Base-by-base conservation (phyloP, 2,329 filamentous ascomycete species). In the Neopestalotiopsis rosae region DNA sequence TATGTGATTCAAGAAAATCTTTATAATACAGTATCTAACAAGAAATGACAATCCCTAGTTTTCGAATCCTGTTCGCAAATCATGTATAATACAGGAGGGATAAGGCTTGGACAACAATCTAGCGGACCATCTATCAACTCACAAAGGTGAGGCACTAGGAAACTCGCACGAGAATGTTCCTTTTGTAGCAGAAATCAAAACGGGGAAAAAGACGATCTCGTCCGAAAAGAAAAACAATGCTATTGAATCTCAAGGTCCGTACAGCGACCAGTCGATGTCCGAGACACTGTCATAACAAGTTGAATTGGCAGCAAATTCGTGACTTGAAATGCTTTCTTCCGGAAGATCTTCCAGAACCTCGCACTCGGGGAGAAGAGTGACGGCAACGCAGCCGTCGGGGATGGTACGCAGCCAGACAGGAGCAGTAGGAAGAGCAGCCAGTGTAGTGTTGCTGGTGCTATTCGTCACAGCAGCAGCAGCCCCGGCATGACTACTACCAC, bases 341-440 rank as follows among this genome's bases (percentile, higher is more conserved):
- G 81, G 79, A 28, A 84, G 69, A 14, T 76, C 75, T 13, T 79
- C 73, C 52, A 86, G 72, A 67, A 71, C 61, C 0, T 80, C 78
- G 64, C 85, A 87, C 74, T 84, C 76, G 9, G 85, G 81, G 17
- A 86, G 71, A 62, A 87, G 74, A 9, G 74, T 77, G 52, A 87
- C 76, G 7, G 80, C 76, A 2, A 78, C 81, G 69, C 86, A 88
- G 2, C 76, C 79, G 57, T 78, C 74, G 2, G 83, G 82, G 1
- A 82, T 72, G 68, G 68, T 74, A 38, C 52, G 71, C 69, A 65
- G 69, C 65, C 5, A 72, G 49, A 28, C 34, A 38, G 34, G 6
- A 38, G 10, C 34, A 38, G 34, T 10, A 38, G 34, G 34, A 38
- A 5, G 6, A 38, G 34, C 34, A 38, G 34, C 34, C 34, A 38